phyloP scores from a whole-genome alignment of 2,329 filamentous ascomycete species.

The Diaporthe humulicola region DNA sequence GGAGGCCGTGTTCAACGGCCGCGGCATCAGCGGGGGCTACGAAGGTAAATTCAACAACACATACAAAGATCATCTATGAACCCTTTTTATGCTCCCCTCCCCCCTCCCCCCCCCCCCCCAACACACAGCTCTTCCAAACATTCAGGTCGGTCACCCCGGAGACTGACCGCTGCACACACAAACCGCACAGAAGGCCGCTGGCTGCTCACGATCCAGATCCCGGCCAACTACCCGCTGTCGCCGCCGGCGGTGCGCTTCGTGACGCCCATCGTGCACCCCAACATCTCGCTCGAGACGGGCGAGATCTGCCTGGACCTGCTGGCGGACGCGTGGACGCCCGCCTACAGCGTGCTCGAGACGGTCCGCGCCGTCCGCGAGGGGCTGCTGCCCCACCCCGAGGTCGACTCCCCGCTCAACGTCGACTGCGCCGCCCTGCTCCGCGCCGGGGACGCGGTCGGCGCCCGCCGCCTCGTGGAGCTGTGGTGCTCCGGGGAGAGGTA shows the following conservation, averaged over 20 bases:
- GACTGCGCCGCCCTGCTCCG: conserved; percentile 81
- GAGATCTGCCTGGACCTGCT: conserved; percentile 96
- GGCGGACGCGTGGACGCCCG: conserved; percentile 83
- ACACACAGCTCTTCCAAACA: no score
- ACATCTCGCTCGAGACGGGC: conserved; percentile 78
- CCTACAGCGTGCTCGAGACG: conserved; percentile 83
- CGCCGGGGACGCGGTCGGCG: conserved; percentile 76
- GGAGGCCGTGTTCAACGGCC: conserved; percentile 73
- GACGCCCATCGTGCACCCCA: conserved; percentile 90
- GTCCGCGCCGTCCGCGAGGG: conserved; percentile 78
- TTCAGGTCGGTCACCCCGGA: neutral
- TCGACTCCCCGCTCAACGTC: conserved; percentile 83
- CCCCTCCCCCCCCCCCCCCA: conserved; percentile 1
- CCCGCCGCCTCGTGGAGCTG: conserved; percentile 78
- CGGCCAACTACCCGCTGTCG: conserved; percentile 80
- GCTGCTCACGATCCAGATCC: conserved; percentile 84
- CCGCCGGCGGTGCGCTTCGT: conserved; percentile 84
- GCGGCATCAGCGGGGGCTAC: conserved; percentile 67
- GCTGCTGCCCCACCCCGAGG: conserved; percentile 76
- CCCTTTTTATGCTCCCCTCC: neutral
- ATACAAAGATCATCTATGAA: neutral
- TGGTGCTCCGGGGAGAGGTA: conserved; percentile 70
- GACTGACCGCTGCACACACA: neutral
- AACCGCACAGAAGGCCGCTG: conserved; percentile 75
- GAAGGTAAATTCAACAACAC: conserved; percentile 59